Evolutionary conservation across 2,329 filamentous ascomycete genomes (phyloP), one percentile per base, ranked within the genome.

Genomic region (Cladosporium sp.): DNA sequence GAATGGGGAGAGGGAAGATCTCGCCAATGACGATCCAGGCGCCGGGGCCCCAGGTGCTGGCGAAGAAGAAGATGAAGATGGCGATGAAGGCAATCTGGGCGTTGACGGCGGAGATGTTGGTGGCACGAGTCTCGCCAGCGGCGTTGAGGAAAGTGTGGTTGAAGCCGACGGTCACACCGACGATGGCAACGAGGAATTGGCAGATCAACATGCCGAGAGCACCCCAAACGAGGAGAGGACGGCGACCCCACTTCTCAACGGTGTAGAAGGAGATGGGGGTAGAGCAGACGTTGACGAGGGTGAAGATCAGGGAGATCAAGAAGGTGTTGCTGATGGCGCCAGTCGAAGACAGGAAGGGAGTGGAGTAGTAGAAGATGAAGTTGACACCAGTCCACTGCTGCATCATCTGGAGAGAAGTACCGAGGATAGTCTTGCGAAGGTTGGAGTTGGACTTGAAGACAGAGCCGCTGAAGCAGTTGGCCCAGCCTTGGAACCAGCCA

Each of bases 1-100:
- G 89, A 75, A 96, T 93, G 61, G 89, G 90, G 55, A 96, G 84
- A 58, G 91, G 90, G 84, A 89, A 96, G 75, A 94, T 88, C 78
- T 96, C 91, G 71, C 91, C 91, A 68, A 94, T 92, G 65, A 95
- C 83, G 57, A 81, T 79, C 83, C 82, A 85, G 24, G 80, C 81
- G 57, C 79, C 87, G 6, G 90, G 90, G 54, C 91, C 91, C 91
- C 90, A 96, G 62, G 91, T 96, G 58, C 83, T 86, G 60, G 91
- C 91, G 73, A 96, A 96, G 82, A 88, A 93, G 82, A 90, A 91
- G 80, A 96, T 92, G 82, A 91, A 94, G 78, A 96, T 86, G 77
- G 86, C 88, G 70, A 94, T 94, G 78, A 95, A 94, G 60, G 89
- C 84, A 64, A 96, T 91, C 80, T 92, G 86, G 50, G 88, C 84